Base-by-base conservation (phyloP, 179 eudicot genomes). In the Silene vulgaris region DNA sequence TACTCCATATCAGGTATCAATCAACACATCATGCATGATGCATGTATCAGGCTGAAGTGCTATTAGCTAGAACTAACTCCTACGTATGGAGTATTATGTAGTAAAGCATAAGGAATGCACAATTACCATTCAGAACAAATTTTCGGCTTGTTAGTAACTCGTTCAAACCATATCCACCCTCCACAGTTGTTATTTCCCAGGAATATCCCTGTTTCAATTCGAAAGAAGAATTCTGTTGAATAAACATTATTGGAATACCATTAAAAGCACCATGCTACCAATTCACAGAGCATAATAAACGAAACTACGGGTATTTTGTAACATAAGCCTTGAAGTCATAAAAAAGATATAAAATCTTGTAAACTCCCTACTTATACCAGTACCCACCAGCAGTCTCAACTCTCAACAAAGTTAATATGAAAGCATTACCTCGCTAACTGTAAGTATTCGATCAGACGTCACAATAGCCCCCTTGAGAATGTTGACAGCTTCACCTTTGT, bases 401-500 rank as follows among this genome's bases (percentile, higher is more conserved):
- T n/a, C n/a, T n/a, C n/a, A n/a, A n/a, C n/a, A 23, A 63, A 74
- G 1, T 71, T 45, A 43, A 21, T 8, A 75, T 69, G 20, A 19
- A 12, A 11, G 11, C 12, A 69, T 69, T 82, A 96, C 99, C 97
- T 93, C 82, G 83, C 99, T 96, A 78, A 96, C 99, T 63, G 99
- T 93, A 78, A 96, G 85, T 79, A 96, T 91, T 52, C 99, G 84
- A 78, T 96, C 99, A 48, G 97, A 85, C 26, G 97, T 89, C 43
- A 93, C 99, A 81, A 96, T 82, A 23, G 97, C 98, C 76, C 98
- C 93, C 86, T 96, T 96, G 66, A 96, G 83, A 75, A 91, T 81
- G 83, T 96, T 96, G 70, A 96, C 97, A 78, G 99, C 98, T 89
- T 93, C 93, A 72, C 98, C 99, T 76, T 90, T 90, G 82, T 96